These are phyloP conservation scores for Conticribra guillardii DNA, from an alignment of 108 stramenopile species.

Conservation along the genomic window DNA sequence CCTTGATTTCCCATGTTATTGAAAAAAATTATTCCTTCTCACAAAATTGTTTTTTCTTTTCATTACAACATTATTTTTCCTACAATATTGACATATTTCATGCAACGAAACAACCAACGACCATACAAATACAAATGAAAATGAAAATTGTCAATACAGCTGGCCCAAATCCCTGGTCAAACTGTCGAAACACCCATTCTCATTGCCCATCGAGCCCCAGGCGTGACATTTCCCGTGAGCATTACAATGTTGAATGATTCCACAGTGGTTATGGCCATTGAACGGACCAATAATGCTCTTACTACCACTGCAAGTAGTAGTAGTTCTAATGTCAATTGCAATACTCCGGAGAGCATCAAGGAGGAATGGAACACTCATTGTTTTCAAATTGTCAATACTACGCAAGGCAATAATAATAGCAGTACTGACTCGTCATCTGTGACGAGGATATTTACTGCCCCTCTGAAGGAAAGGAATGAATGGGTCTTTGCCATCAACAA, in stretches of 20 bases:
- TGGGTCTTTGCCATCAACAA: conserved; percentile 70
- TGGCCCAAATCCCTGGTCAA: conserved; percentile 44
- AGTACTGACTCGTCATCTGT: too few species aligned
- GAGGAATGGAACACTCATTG: conserved; percentile 49
- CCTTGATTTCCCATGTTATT: too few species aligned
- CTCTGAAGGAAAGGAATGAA: conserved; percentile 52
- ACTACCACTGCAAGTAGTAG: neutral
- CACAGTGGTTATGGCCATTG: conserved; percentile 63
- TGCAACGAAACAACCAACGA: neutral
- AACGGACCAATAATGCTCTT: conserved; percentile 27
- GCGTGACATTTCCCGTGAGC: conserved; percentile 4
- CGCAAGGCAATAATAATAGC: neutral
- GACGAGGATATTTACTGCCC: conserved; percentile 63
- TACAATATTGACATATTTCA: too few species aligned
- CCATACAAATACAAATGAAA: neutral
- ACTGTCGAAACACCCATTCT: conserved; percentile 51
- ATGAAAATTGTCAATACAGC: neutral
- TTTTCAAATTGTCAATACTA: conserved; percentile 62
- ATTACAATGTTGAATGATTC: conserved; percentile 44
- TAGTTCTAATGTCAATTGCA: neutral
- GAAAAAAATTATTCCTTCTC: too few species aligned
- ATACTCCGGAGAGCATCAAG: neutral
- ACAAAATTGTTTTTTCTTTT: too few species aligned
- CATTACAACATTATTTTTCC: too few species aligned
- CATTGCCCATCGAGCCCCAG: conserved; percentile 33